Evolutionary conservation across 768 basidiomycete genomes (phyloP), one percentile per base, ranked within the genome.

Genomic region (Pleurotus djamor): DNA sequence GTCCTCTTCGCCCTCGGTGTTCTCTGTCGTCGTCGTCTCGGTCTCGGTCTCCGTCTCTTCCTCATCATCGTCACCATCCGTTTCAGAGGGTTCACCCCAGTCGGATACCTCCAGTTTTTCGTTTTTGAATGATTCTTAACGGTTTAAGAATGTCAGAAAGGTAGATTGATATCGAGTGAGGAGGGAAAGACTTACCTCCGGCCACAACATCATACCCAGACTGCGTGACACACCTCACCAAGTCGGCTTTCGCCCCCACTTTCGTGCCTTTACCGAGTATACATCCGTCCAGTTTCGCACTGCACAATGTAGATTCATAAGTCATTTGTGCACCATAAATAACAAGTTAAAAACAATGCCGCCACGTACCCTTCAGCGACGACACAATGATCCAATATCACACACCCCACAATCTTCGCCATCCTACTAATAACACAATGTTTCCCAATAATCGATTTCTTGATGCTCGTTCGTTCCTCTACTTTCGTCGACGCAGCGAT

Each of bases 321-420:
- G n/a, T n/a, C n/a, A n/a, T n/a, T n/a, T n/a, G n/a, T n/a, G n/a
- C n/a, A n/a, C n/a, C n/a, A n/a, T n/a, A n/a, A n/a, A n/a, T n/a
- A n/a, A n/a, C n/a, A n/a, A n/a, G n/a, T n/a, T n/a, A n/a, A n/a
- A n/a, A n/a, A n/a, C n/a, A n/a, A n/a, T 4, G 16, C 4, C 14
- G 5, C 57, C 5, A 68, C 85, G 67, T 62, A 94, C 95, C 94
- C 93, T 59, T 96, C 94, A 45, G 83, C 90, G 10, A 98, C 75
- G 4, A 91, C 82, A 65, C 94, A 96, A 66, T 96, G 94, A 67
- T 97, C 96, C 63, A 95, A 79, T 21, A 98, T 69, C 5, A 96
- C 83, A 64, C 91, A 95, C 9, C 91, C 90, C 2, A 79, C 79
- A 49, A 98, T 85, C 71, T 86, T 92, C n/a, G 83, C 89, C 79